Evolutionary conservation across 768 basidiomycete genomes (phyloP).

Genomic region (Antrodiella citrinella): DNA sequence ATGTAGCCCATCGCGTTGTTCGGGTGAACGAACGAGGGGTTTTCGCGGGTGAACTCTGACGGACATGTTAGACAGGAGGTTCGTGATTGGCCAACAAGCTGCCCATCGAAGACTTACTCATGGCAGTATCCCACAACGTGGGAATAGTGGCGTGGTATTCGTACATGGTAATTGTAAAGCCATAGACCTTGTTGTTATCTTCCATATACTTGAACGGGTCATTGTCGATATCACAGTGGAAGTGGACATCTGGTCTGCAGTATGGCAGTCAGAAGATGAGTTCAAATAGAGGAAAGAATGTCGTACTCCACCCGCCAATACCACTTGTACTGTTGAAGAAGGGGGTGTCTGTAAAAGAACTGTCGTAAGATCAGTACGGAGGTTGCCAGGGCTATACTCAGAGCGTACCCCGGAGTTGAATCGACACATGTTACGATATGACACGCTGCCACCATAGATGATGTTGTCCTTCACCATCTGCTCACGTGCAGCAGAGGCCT

Average conservation of each 20-base stretch:
- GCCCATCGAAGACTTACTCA: constrained; percentile 27
- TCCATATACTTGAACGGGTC: constrained; percentile 72
- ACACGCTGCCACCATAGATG: constrained; percentile 43
- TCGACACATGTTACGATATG: constrained; percentile 74
- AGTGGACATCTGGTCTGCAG: constrained; percentile 60
- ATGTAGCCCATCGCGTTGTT: constrained; percentile 58
- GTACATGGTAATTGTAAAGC: constrained; percentile 57
- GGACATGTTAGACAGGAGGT: not conserved
- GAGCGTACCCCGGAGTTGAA: constrained; percentile 58
- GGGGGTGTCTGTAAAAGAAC: constrained; percentile 61
- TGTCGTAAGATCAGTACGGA: constrained; percentile 2
- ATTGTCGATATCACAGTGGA: constrained; percentile 59
- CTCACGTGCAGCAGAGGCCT: constrained; percentile 43
- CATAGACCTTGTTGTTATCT: constrained; percentile 60
- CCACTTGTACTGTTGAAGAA: constrained; percentile 60
- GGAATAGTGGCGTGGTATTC: constrained; percentile 60
- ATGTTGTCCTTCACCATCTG: constrained; percentile 41
- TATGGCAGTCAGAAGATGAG: not conserved
- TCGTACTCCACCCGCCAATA: constrained; percentile 72
- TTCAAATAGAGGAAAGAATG: constrained; percentile 9
- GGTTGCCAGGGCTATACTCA: not conserved
- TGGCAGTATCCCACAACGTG: constrained; percentile 53
- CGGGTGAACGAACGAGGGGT: constrained; percentile 48
- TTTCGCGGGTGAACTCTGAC: constrained; percentile 44
- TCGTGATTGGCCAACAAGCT: constrained; percentile 23